Conservation (phyloP, 495 filamentous ascomycete species). For the Xylaria venustula region DNA sequence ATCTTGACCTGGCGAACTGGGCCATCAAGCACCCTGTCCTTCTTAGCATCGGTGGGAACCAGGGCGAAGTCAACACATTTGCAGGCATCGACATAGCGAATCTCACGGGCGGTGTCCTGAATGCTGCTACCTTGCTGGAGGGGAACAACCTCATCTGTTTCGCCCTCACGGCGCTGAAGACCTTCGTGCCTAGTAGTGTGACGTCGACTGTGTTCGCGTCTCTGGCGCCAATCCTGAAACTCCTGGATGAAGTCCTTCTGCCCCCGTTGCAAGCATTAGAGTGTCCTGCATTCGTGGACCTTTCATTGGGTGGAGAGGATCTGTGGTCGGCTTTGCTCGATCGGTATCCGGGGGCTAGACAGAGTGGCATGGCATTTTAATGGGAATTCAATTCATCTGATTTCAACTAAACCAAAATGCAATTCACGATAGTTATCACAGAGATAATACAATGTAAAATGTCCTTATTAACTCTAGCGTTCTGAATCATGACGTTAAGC, state of each 20-base stretch:
- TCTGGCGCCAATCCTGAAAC: conserved; percentile 1
- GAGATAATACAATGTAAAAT: background rate
- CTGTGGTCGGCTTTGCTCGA: conserved; percentile 33
- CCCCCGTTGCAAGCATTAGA: conserved; percentile 13
- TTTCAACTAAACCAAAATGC: background rate
- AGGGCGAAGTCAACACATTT: conserved; percentile 55
- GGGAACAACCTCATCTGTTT: conserved; percentile 52
- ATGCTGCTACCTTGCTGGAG: conserved; percentile 39
- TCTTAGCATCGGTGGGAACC: conserved; percentile 55
- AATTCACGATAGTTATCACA: background rate
- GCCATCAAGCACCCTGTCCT: conserved; percentile 22
- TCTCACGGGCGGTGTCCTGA: conserved; percentile 52
- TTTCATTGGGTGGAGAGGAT: conserved; percentile 35
- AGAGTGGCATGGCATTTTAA: conserved; percentile 10
- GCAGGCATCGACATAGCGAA: conserved; percentile 47
- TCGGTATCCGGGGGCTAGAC: conserved; percentile 35
- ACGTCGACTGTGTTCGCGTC: conserved; percentile 27
- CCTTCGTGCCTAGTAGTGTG: conserved; percentile 42
- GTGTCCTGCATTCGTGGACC: conserved; percentile 39
- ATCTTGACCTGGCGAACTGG: conserved; percentile 42
- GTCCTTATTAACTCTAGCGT: background rate
- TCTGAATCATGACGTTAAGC: background rate
- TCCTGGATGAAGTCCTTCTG: background rate
- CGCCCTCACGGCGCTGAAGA: conserved; percentile 40
- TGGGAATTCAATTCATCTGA: background rate